Base-by-base conservation (phyloP, 257 asterid genomes). In the Solanum bukasovii region DNA sequence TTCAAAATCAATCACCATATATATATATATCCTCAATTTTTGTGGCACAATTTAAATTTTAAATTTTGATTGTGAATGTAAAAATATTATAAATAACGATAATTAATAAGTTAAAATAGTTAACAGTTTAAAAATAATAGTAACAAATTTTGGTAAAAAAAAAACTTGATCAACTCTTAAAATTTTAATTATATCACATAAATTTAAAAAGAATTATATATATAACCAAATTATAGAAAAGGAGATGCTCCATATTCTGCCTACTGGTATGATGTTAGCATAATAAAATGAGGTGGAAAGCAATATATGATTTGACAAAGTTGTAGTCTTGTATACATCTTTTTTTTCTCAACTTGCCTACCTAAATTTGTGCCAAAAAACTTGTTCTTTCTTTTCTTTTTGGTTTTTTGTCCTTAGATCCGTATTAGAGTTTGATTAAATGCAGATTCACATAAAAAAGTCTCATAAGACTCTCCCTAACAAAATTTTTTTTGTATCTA, bases 391-490 rank as follows among this genome's bases (percentile, higher is more conserved):
- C 33, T 37, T 75, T 75, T 75, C 56, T 75, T 75, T 37, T 37
- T 49, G 21, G 61, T 49, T 49, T 49, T 14, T 0, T 0, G 2
- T 20, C 12, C 5, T 0, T 56, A 7, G 1, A 59, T 59, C 2
- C 5, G 0, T 7, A 59, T 20, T 20, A 20, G 2, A 59, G 5
- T 56, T 0, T 56, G 2, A 56, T 56, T 56, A 56, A 18, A 56
- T 18, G 0, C 1, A 56, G 2, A 56, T 56, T 56, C 1, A 56
- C 2, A 0, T 18, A 0, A 6, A 52, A 20, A 52, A 52, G 0
- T 2, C 0, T 18, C 23, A 52, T 0, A 2, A 52, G 0, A 52
- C 0, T 0, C 1, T 18, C 0, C 4, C 9, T 52, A 52, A 52
- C n/a, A 52, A 31, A 2, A 2, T 31, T 31, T 31, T 31, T 31